Evolutionary conservation across 2,329 filamentous ascomycete genomes (phyloP), one percentile per base, ranked within the genome.

Genomic region (Venturia effusa): DNA sequence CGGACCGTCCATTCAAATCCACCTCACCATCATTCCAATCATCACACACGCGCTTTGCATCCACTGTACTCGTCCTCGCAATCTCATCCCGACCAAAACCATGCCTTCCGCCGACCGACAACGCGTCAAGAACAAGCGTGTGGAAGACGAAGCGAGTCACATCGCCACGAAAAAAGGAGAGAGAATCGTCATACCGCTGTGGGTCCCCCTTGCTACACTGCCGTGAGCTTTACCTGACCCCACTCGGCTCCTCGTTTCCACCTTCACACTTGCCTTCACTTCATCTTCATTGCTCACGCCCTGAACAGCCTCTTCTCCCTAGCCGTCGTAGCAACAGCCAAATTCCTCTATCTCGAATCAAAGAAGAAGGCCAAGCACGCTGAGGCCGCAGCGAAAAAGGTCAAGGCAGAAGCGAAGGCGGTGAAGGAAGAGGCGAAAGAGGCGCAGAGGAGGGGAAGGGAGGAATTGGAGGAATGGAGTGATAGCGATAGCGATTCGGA

Each of bases 401-500:
- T 17, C 65, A 64, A 22, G 24, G 41, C 24, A 27, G 41, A 32
- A 13, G 37, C 59, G 27, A 22, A 30, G 37, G 40, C 17, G 24
- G 27, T 11, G 62, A 63, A 22, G 62, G 60, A 32, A 57, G 64
- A 10, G 62, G 41, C 32, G 61, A 66, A 45, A 59, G 32, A 45
- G 66, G 34, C 57, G 68, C 5, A 40, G 39, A 41, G 6, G 48
- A 48, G n/a, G 48, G 27, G 27, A 30, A 34, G 30, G 27, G 40
- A 34, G 7, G 48, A 43, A n/a, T 59, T 57, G 51, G 51, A 57
- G 51, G 51, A 57, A 17, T 51, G 45, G 45, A 61, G 5, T 32
- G 62, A n/a, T 22, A 48, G 1, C 15, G 61, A 59, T 41, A 19
- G 13, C 19, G 43, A 34, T 51, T 68, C 67, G 19, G 68, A 70